These are phyloP conservation scores for Nicotiana paniculata DNA, from an alignment of 257 asterid genomes.

Conservation along the genomic window DNA sequence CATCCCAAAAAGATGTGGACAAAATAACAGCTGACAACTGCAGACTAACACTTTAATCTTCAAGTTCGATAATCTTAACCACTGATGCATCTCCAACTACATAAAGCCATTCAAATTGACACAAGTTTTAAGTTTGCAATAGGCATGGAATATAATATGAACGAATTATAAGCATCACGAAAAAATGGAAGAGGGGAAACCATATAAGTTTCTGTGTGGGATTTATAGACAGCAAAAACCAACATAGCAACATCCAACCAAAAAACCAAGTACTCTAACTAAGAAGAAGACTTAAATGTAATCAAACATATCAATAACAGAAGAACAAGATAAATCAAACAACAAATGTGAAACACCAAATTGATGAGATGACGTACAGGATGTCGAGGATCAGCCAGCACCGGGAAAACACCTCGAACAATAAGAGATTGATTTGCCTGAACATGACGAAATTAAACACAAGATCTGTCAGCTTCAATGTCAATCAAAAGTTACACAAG, in stretches of 20 bases:
- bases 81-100: conserved; percentile 65
- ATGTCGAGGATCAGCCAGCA: conserved; percentile 89
- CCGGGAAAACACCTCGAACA: conserved; percentile 76
- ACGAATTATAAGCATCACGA: too few species aligned
- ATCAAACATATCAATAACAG: neutral
- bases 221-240: too few species aligned
- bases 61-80: conserved; percentile 83
- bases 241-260: neutral
- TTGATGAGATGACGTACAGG: conserved; percentile 44
- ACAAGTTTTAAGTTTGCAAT: too few species aligned
- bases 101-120: too few species aligned
- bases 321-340: neutral
- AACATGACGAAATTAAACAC: neutral
- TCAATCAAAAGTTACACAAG: too few species aligned
- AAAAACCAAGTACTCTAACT: too few species aligned
- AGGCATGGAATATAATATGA: too few species aligned
- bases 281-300: too few species aligned
- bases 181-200: too few species aligned
- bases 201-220: too few species aligned
- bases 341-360: neutral
- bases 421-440: conserved; percentile 87
- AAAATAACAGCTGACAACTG: neutral
- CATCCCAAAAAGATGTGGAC: neutral
- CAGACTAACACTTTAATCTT: conserved; percentile 29
- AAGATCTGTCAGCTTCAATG: too few species aligned